These are phyloP conservation scores for Aspergillus leporis DNA, from an alignment of 495 filamentous ascomycete genomes.

Conservation along the genomic window DNA sequence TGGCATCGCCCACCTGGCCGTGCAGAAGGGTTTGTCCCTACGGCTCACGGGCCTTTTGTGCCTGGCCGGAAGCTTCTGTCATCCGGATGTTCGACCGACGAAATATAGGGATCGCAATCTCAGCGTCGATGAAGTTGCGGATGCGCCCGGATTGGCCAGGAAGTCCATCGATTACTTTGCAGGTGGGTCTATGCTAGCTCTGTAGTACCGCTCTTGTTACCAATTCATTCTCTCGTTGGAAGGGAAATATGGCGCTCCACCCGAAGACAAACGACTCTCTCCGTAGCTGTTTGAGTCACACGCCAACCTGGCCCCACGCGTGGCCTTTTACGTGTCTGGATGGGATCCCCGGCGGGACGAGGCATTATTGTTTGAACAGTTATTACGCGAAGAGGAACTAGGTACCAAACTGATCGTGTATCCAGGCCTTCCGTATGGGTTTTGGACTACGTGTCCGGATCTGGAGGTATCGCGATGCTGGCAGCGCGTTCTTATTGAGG, in stretches of 20 bases:
- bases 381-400: conserved; percentile 37
- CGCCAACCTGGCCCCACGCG: conserved; percentile 13
- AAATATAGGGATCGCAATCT: conserved; percentile 16
- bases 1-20: conserved; percentile 18
- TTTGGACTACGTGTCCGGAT: conserved; percentile 33
- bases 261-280: conserved; percentile 18
- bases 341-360: conserved; percentile 43
- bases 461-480: conserved; percentile 14
- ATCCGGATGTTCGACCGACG: conserved; percentile 15
- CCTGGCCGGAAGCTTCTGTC: conserved; percentile 20
- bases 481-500: conserved; percentile 13
- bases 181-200: neutral
- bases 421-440: conserved; percentile 45
- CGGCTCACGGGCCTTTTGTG: conserved; percentile 18
- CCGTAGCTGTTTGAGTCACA: conserved; percentile 19
- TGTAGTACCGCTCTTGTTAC: neutral
- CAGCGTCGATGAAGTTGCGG: conserved; percentile 20
- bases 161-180: conserved; percentile 19
- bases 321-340: conserved; percentile 41
- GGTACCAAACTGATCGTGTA: conserved; percentile 38
- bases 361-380: conserved; percentile 39
- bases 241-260: conserved; percentile 18
- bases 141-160: conserved; percentile 11
- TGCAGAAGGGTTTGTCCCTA: conserved; percentile 8
- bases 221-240: neutral